Conservation (phyloP, 139 green algal genomes). For the Chlorella vulgaris region DNA sequence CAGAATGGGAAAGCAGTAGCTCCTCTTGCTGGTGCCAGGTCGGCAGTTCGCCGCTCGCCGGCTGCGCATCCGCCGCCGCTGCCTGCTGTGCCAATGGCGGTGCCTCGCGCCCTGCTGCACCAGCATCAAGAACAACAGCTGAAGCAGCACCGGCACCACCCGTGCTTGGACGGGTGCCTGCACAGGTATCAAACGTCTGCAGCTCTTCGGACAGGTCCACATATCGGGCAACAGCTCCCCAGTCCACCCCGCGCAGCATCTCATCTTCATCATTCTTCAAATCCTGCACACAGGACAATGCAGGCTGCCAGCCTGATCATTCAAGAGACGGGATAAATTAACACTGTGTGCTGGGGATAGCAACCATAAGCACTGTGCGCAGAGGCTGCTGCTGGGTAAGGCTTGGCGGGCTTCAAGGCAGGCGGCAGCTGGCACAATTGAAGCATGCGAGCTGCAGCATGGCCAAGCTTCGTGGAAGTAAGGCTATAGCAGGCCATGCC, state of each 20-base stretch:
- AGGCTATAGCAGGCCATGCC: too few relatives aligned
- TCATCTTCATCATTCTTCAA: constrained; percentile 66
- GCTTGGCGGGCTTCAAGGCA: too few relatives aligned
- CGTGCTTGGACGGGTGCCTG: neutral
- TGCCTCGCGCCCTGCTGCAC: neutral
- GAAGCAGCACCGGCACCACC: neutral
- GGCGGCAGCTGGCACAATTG: too few relatives aligned
- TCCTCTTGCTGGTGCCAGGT: neutral
- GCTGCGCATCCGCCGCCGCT: neutral
- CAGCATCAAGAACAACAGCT: too few relatives aligned
- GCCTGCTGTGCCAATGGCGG: neutral
- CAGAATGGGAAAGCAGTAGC: too few relatives aligned
- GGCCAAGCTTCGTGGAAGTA: too few relatives aligned
- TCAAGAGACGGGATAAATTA: neutral
- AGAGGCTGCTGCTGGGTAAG: neutral
- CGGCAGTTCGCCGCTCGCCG: neutral
- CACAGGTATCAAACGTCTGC: neutral
- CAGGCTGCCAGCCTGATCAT: neutral
- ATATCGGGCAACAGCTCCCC: constrained; percentile 58
- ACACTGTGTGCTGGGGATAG: too few relatives aligned
- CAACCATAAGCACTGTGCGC: too few relatives aligned
- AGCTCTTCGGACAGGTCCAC: constrained; percentile 55
- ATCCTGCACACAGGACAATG: constrained; percentile 35
- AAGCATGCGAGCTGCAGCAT: too few relatives aligned
- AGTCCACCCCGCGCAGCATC: constrained; percentile 77